These are phyloP conservation scores for Hirsutella minnesotensis DNA, from an alignment of 2,329 filamentous ascomycete species.

Conservation along the genomic window DNA sequence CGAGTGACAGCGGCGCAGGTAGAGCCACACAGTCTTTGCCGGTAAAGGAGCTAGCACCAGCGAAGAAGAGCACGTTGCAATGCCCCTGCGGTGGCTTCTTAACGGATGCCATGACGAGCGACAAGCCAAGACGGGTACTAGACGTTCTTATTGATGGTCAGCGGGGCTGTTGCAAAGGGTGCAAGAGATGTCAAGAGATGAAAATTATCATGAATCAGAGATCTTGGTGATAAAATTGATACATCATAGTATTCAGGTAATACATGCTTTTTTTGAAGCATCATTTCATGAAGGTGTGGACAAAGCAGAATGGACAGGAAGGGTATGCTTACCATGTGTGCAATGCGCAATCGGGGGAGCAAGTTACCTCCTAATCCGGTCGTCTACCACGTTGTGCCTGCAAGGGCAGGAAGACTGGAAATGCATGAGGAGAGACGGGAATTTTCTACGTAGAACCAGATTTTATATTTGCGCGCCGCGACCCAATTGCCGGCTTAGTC, in stretches of 20 bases:
- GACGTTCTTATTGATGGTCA: not conserved
- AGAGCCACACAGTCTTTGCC: conserved; percentile 54
- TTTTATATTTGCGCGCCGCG: too few species aligned
- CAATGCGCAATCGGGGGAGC: not conserved
- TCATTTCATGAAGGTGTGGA: conserved; percentile 25
- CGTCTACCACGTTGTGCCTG: too few species aligned
- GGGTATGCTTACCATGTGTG: conserved; percentile 5
- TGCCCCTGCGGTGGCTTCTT: conserved; percentile 45
- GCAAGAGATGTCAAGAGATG: not conserved
- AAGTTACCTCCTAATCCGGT: not conserved
- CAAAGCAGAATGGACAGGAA: not conserved
- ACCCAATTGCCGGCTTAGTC: too few species aligned
- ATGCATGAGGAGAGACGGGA: too few species aligned
- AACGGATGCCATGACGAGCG: conserved; percentile 19
- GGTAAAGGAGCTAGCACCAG: conserved; percentile 60
- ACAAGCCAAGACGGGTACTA: not conserved
- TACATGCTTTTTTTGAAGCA: conserved; percentile 42
- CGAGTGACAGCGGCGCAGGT: conserved; percentile 51
- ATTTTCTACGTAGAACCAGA: too few species aligned
- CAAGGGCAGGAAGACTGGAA: too few species aligned
- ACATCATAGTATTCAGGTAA: conserved; percentile 48
- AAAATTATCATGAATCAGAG: conserved; percentile 39
- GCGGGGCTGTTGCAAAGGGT: not conserved
- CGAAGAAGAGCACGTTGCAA: conserved; percentile 77
- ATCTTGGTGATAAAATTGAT: conserved; percentile 58